These are phyloP conservation scores for Hysterangium stoloniferum DNA, from an alignment of 768 basidiomycete species.

Conservation along the genomic window DNA sequence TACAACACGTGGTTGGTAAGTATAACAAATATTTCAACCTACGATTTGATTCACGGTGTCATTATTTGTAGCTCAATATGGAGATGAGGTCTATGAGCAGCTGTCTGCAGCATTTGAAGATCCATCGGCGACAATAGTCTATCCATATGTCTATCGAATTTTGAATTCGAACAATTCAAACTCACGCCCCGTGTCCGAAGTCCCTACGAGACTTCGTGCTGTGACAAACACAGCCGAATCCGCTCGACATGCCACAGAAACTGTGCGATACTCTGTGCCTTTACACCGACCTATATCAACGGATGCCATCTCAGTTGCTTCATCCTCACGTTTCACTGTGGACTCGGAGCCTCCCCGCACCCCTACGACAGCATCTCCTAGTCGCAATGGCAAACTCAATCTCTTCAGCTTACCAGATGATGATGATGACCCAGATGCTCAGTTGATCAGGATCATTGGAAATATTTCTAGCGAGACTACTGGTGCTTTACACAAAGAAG, in stretches of 20 bases:
- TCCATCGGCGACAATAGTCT: conserved; percentile 95
- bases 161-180: conserved; percentile 49
- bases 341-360: conserved; percentile 26
- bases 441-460: conserved; percentile 73
- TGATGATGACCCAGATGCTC: conserved; percentile 83
- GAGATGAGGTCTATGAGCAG: conserved; percentile 85
- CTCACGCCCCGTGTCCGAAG: conserved; percentile 36
- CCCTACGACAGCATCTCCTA: conserved; percentile 34
- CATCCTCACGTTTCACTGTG: conserved; percentile 28
- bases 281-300: conserved; percentile 70
- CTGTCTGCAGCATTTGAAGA: conserved; percentile 89
- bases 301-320: conserved; percentile 44
- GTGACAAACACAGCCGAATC: conserved; percentile 4
- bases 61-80: conserved; percentile 56
- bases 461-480: conserved; percentile 87
- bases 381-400: conserved; percentile 37
- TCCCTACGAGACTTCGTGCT: conserved; percentile 16
- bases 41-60: not conserved
- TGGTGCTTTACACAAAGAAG: conserved; percentile 85
- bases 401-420: conserved; percentile 46
- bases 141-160: conserved; percentile 90
- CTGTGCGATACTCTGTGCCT: conserved; percentile 44
- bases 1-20: conserved; percentile 94
- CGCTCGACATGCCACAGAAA: conserved; percentile 28
- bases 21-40: conserved; percentile 15